Evolutionary conservation across 495 filamentous ascomycete species (phyloP).

Genomic region (Jackrogersella minutella): DNA sequence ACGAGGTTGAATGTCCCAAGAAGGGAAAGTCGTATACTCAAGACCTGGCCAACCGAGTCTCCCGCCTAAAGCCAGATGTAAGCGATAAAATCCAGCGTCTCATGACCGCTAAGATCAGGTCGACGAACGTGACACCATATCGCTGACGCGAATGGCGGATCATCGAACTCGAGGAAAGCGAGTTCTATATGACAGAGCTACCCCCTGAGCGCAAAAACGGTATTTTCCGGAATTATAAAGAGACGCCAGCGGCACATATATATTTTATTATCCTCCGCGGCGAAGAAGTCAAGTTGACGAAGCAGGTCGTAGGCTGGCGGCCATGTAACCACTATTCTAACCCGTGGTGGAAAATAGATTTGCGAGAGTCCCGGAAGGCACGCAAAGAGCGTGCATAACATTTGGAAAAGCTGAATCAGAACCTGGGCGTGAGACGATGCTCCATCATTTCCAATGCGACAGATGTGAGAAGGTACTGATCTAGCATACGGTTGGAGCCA

Average conservation of each 20-base stretch:
- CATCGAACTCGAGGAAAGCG: constrained; percentile 28
- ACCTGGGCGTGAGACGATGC: background rate
- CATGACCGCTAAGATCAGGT: constrained; percentile 26
- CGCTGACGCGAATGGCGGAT: constrained; percentile 40
- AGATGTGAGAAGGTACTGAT: background rate
- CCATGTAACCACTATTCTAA: constrained; percentile 24
- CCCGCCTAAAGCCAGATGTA: constrained; percentile 3
- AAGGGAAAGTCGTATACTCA: constrained; percentile 37
- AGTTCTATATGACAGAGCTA: constrained; percentile 36
- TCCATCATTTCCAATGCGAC: background rate
- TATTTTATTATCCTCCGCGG: constrained; percentile 39
- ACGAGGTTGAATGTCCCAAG: constrained; percentile 14
- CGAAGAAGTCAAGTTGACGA: constrained; percentile 34
- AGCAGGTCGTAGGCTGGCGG: constrained; percentile 35
- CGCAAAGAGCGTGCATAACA: constrained; percentile 23
- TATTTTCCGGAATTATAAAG: constrained; percentile 21
- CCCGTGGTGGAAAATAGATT: constrained; percentile 38
- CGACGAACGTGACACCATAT: constrained; percentile 38
- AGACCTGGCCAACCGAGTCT: constrained; percentile 38
- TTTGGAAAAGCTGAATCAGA: constrained; percentile 14
- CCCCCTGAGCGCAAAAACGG: constrained; percentile 32
- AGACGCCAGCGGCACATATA: background rate
- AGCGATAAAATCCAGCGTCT: constrained; percentile 29
- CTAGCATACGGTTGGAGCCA: background rate
- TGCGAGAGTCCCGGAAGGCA: constrained; percentile 28